Conservation (phyloP, 2,329 filamentous ascomycete species). For the Apiospora phragmitis region DNA sequence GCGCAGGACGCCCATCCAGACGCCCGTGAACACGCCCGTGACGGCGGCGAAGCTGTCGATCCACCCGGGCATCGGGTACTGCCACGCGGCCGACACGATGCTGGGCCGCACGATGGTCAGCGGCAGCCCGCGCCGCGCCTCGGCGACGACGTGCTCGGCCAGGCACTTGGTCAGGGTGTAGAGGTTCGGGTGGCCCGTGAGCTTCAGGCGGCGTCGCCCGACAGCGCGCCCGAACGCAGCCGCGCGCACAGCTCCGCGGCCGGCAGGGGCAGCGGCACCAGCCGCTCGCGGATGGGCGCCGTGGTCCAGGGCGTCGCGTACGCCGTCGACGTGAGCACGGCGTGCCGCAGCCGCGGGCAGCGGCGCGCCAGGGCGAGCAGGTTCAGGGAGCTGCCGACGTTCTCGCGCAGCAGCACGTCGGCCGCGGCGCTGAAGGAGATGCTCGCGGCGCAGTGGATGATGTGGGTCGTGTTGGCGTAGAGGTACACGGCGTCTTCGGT, state of each 20-base stretch:
- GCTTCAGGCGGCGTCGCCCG: neutral
- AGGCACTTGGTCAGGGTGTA: constrained; percentile 6
- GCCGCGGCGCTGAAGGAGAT: neutral
- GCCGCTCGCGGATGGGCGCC: neutral
- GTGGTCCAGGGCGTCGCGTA: neutral
- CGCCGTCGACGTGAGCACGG: neutral
- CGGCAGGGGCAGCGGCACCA: neutral
- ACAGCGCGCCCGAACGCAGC: neutral
- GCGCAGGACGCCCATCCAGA: neutral
- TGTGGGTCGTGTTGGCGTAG: neutral
- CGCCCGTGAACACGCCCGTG: neutral
- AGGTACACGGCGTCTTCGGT: neutral
- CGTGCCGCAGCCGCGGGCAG: neutral
- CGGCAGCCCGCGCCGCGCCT: neutral
- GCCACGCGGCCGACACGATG: neutral
- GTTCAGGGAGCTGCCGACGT: neutral
- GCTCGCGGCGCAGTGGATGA: constrained; percentile 1
- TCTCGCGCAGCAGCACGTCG: constrained; percentile 1
- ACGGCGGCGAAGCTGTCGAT: neutral
- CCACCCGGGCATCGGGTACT: neutral
- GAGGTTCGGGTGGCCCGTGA: constrained; percentile 3
- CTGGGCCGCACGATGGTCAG: neutral
- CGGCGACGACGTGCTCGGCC: neutral
- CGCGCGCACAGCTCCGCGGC: neutral
- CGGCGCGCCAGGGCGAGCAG: neutral